These are phyloP conservation scores for Pichia kudriavzevii DNA, from an alignment of 1,139 yeast species.

Conservation along the genomic window DNA sequence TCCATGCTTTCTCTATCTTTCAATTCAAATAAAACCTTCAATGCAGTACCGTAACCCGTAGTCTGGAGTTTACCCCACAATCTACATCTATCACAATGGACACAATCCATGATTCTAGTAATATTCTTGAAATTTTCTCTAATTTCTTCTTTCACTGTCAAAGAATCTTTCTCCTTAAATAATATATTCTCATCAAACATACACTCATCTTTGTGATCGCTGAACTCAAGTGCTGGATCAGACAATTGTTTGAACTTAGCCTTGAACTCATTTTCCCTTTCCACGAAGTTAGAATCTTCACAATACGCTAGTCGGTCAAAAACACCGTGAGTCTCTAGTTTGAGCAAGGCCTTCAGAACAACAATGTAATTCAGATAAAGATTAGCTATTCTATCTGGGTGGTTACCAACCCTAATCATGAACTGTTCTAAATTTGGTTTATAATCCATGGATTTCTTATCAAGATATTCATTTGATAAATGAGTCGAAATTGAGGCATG, in stretches of 20 bases:
- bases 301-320: conserved; percentile 23
- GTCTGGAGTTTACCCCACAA: conserved; percentile 98
- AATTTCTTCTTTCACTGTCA: conserved; percentile 66
- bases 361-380: conserved; percentile 89
- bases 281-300: conserved; percentile 22
- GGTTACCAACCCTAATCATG: conserved; percentile 83
- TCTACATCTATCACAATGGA: conserved; percentile 95
- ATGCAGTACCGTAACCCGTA: conserved; percentile 94
- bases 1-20: conserved; percentile 36
- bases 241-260: conserved; percentile 20
- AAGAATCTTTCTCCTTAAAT: conserved; percentile 43
- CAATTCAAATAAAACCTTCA: conserved; percentile 80
- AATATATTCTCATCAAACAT: conserved; percentile 44
- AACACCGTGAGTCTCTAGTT: conserved; percentile 33
- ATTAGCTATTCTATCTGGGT: conserved; percentile 83
- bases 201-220: conserved; percentile 14
- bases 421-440: conserved; percentile 76
- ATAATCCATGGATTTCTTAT: conserved; percentile 69
- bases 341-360: conserved; percentile 72
- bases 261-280: conserved; percentile 24
- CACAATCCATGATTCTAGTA: conserved; percentile 93
- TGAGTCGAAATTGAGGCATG: conserved; percentile 96
- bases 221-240: conserved; percentile 22
- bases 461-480: conserved; percentile 75
- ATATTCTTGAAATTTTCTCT: conserved; percentile 80